phyloP scores from a whole-genome alignment of 805 yeast species.

The Yamadazyma tumulicola region DNA sequence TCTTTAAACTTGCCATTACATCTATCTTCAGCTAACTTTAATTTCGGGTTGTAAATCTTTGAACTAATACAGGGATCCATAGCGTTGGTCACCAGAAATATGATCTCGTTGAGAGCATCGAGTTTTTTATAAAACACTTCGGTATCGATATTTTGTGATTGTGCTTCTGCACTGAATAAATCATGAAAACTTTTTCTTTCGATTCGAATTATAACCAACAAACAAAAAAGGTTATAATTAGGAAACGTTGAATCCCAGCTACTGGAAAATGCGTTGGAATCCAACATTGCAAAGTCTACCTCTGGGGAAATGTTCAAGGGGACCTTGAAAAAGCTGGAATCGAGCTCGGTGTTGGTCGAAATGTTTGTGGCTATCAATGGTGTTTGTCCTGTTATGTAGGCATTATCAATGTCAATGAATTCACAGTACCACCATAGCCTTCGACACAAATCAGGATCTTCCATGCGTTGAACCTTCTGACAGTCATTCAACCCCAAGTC shows the following conservation, averaged over 20 bases:
- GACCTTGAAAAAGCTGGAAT: constrained; percentile 12
- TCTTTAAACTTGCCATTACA: background rate
- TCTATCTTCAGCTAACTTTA: background rate
- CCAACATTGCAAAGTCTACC: constrained; percentile 10
- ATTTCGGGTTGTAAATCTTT: background rate
- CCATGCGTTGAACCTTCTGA: constrained; percentile 11
- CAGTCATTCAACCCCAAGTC: constrained; percentile 27
- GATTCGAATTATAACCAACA: constrained; percentile 17
- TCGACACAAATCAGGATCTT: constrained; percentile 10
- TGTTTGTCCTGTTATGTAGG: constrained; percentile 29
- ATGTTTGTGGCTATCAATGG: constrained; percentile 22
- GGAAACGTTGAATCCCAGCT: background rate
- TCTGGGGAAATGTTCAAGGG: background rate
- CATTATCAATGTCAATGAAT: constrained; percentile 22
- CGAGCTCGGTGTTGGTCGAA: constrained; percentile 23
- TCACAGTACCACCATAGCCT: constrained; percentile 31
- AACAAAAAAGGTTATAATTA: background rate
- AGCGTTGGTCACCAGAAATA: constrained; percentile 16
- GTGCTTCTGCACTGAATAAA: constrained; percentile 22
- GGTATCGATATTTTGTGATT: constrained; percentile 10
- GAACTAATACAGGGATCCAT: constrained; percentile 17
- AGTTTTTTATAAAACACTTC: constrained; percentile 9
- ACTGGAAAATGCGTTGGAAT: too few species aligned
- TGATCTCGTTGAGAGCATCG: constrained; percentile 16
- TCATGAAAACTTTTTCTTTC: constrained; percentile 19